Conservation (phyloP, 768 basidiomycete species). For the Plicaturopsis crispa region DNA sequence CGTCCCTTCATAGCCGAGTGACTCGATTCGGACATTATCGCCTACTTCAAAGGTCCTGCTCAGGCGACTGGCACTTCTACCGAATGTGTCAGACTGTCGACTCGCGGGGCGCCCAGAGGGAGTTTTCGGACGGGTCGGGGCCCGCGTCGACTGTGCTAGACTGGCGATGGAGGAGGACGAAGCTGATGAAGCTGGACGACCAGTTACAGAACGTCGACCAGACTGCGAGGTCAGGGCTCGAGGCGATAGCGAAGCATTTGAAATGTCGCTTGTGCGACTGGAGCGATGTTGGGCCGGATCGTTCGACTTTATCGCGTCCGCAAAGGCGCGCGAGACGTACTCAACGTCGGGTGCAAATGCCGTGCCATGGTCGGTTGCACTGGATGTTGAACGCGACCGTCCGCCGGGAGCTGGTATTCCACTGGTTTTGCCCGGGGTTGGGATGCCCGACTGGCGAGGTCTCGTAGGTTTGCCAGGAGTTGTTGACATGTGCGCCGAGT, state of each 20-base stretch:
- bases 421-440: conserved; percentile 36
- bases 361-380: conserved; percentile 29
- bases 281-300: conserved; percentile 68
- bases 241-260: conserved; percentile 37
- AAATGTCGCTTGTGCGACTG: conserved; percentile 26
- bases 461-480: conserved; percentile 37
- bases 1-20: conserved; percentile 80
- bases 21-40: conserved; percentile 81
- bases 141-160: conserved; percentile 18
- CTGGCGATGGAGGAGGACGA: conserved; percentile 41
- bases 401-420: conserved; percentile 67
- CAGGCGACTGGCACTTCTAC: conserved; percentile 37
- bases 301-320: conserved; percentile 73
- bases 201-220: conserved; percentile 38
- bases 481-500: no score
- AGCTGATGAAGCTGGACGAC: conserved; percentile 54
- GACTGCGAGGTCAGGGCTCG: conserved; percentile 38
- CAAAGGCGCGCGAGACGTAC: conserved; percentile 64
- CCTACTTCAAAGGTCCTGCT: conserved; percentile 56
- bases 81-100: conserved; percentile 55
- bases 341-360: conserved; percentile 36
- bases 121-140: conserved; percentile 42
- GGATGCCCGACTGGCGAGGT: conserved; percentile 36
- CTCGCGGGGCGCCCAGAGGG: conserved; percentile 52
- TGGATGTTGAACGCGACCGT: conserved; percentile 64